phyloP scores from a whole-genome alignment of 495 filamentous ascomycete genomes.

The Melanomma pulvis-pyrius region DNA sequence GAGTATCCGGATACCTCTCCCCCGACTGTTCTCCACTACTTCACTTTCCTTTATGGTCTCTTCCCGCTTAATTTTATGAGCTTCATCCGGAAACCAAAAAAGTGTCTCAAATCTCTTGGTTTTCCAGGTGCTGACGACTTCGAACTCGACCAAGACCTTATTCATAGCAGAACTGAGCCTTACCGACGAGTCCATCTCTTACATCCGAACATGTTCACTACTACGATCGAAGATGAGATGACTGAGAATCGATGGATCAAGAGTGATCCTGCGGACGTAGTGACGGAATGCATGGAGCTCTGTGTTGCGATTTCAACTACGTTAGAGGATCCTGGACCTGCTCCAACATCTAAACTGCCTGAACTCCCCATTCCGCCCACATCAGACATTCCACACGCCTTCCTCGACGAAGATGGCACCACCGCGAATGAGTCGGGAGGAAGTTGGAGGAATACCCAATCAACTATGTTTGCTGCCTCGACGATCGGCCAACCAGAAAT shows the following conservation, averaged over 20 bases:
- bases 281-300: slow-evolving; percentile 66
- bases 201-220: slow-evolving; percentile 73
- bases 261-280: slow-evolving; percentile 70
- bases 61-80: slow-evolving; percentile 80
- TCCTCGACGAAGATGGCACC: slow-evolving; percentile 39
- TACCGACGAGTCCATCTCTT: slow-evolving; percentile 68
- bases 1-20: slow-evolving; percentile 62
- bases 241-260: slow-evolving; percentile 72
- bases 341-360: slow-evolving; percentile 43
- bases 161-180: slow-evolving; percentile 66
- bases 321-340: slow-evolving; percentile 43
- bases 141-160: slow-evolving; percentile 71
- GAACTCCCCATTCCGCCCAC: slow-evolving; percentile 45
- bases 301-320: slow-evolving; percentile 46
- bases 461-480: slow-evolving; percentile 49
- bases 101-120: slow-evolving; percentile 65
- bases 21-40: slow-evolving; percentile 73
- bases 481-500: slow-evolving; percentile 20
- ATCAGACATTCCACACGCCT: slow-evolving; percentile 43
- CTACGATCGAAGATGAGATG: slow-evolving; percentile 72
- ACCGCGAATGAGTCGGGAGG: slow-evolving; percentile 28
- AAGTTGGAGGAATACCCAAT: slow-evolving; percentile 54
- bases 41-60: slow-evolving; percentile 76
- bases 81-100: slow-evolving; percentile 74
- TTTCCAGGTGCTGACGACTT: slow-evolving; percentile 66